A percentile compares a stretch with the other conserved stretches of the same genome.
Conservation (phyloP, 129 eudicot species). For the Chrysanthemum seticuspe region DNA sequence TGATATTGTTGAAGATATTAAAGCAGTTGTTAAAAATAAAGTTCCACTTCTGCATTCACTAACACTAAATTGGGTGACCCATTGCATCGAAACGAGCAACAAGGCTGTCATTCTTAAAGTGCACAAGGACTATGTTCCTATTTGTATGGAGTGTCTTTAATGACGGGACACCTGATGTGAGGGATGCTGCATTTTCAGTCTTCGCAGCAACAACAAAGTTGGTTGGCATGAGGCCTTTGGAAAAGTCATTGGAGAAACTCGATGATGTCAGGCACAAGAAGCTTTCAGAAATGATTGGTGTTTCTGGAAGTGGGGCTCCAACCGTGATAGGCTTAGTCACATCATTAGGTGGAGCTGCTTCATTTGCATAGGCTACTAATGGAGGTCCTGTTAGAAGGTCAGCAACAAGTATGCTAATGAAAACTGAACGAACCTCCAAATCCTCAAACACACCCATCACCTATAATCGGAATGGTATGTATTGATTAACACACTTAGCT, state of each 20-base stretch:
- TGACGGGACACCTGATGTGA: conserved; percentile 98
- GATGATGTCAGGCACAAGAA: no score
- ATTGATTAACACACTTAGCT: no score
- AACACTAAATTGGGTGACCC: conserved; percentile 17
- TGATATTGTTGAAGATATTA: conserved; percentile 17
- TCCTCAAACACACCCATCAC: no score
- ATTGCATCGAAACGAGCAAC: conserved; percentile 88
- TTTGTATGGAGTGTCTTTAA: conserved; percentile 94
- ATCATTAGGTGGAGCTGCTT: no score
- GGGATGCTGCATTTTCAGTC: conserved; percentile 91
- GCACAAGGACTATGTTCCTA: neutral
- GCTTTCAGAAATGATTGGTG: conserved; percentile 27
- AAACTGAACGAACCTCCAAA: no score
- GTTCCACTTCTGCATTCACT: no score
- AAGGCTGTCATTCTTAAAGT: conserved; percentile 49
- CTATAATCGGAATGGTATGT: no score
- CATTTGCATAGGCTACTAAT: conserved; percentile 52
- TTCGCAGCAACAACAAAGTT: conserved; percentile 89
- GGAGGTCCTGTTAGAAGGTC: conserved; percentile 68
- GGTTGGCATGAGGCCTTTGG: no score
- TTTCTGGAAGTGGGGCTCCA: no score
- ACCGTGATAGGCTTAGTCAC: no score
- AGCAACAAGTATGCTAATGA: conserved; percentile 88
- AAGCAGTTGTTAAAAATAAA: no score
- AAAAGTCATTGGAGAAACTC: no score